Base-by-base conservation (phyloP, 2,329 filamentous ascomycete species). In the Xylariales sp. region DNA sequence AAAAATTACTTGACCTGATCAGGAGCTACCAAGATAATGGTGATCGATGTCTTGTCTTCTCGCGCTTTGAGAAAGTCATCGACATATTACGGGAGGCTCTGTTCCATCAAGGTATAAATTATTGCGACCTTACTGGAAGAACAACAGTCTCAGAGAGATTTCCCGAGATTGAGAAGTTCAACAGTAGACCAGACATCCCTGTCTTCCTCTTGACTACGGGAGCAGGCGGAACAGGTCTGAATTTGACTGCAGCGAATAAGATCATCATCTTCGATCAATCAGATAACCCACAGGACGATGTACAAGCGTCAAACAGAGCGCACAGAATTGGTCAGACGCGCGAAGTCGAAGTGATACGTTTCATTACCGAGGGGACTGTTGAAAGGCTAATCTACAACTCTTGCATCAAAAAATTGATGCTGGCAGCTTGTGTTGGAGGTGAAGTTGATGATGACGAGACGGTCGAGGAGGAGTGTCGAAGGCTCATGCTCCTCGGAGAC, bases 251-350 rank as follows among this genome's bases (percentile, higher is more conserved):
- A 24, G 93, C 93, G 5, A 97, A 97, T 69, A 97, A 96, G 64
- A 91, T 98, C 50, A 80, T 98, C 62, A 93, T 98, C 54, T 96
- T 97, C 59, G 93, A 98, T 62, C 85, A 86, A 46, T 88, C 83
- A n/a, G 95, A 96, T 66, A 98, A 98, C 52, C 93, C 93, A 0
- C 93, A 98, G 57, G 91, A 97, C 50, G 93, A 98, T 56, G 82
- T 95, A n/a, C 93, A 98, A 60, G 93, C 93, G 0, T 93, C 97
- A 69, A 97, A 98, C 60, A 83, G 93, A 14, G 93, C 93, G 0
- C 93, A 98, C 63, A 84, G 93, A 12, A 87, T 98, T 7, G 93
- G 93, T 0, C 93, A 98, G 67, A 90, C 78, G 20, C 74, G 87
- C 13, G 85, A 91, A 24, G 93, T 98, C 2, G 91, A 98, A 57